Evolutionary conservation across 2,329 filamentous ascomycete species (phyloP), one percentile per base, ranked within the genome.

Genomic region (Microascus cirrosus): DNA sequence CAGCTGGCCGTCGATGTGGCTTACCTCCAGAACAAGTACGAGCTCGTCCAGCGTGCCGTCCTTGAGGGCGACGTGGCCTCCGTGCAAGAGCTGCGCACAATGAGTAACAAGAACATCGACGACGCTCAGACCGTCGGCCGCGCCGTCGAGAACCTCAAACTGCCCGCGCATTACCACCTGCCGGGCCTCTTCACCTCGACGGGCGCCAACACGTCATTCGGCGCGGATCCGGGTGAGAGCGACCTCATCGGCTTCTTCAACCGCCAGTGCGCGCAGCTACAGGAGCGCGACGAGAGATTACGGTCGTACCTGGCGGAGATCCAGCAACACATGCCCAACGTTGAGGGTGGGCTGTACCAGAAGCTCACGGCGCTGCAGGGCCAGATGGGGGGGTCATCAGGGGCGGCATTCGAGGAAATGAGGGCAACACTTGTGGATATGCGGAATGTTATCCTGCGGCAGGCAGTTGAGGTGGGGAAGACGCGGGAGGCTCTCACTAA

Each of bases 81-180:
- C 35, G 78, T 91, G 55, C 77, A 82, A 54, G 82, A 80, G 51
- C 77, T 95, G 78, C 62, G 82, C 81, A 65, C 79, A 60, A 67
- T 75, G 61, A 73, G 73, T 42, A 75, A 85, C 63, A 81, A 82
- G 61, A 88, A 90, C 67, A 83, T 81, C 25, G 79, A 83, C 42
- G 85, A 91, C 63, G 86, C 86, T 10, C 82, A 85, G 62, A 78
- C 90, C 58, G 83, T 82, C 60, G 89, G 90, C 75, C 82, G 85
- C 59, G 85, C 86, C 24, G 83, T 89, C 35, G 85, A 90, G 65
- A 89, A 89, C 65, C 76, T 91, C 57, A 85, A 86, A 63, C 76
- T 92, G 18, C 89, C 89, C 2, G 70, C 74, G 15, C 77, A 79
- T 64, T 80, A 80, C 62, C 77, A 80, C 62, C 73, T 74, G 57